phyloP scores from a whole-genome alignment of 768 basidiomycete genomes.

The Boletus rubropictus region DNA sequence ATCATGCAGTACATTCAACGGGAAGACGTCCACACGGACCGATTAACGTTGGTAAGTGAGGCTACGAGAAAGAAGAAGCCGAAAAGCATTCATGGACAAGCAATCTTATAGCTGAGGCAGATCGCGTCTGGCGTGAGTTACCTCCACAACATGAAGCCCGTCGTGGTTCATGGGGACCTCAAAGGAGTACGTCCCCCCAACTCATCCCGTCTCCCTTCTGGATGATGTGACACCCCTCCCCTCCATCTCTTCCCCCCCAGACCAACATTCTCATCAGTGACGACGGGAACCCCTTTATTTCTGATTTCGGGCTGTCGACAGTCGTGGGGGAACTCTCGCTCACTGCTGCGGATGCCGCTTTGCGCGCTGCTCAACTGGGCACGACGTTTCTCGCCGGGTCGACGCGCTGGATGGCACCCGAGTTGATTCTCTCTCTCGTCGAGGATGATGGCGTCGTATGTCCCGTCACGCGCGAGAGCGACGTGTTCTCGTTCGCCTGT shows the following conservation, averaged over 20 bases:
- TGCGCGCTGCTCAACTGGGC: slow-evolving; percentile 23
- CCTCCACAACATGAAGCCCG: slow-evolving; percentile 49
- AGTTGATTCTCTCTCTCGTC: slow-evolving; percentile 45
- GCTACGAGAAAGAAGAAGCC: neutral
- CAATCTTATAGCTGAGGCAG: slow-evolving; percentile 39
- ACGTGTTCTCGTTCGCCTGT: slow-evolving; percentile 57
- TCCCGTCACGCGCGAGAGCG: slow-evolving; percentile 45
- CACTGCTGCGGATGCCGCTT: slow-evolving; percentile 9
- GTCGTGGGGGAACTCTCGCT: slow-evolving; percentile 49
- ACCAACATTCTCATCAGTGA: slow-evolving; percentile 54
- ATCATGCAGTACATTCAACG: slow-evolving; percentile 44
- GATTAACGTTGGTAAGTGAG: slow-evolving; percentile 42
- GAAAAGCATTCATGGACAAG: neutral
- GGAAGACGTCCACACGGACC: slow-evolving; percentile 36
- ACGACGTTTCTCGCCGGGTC: slow-evolving; percentile 33
- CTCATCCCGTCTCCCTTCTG: neutral
- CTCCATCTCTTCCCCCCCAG: slow-evolving; percentile 26
- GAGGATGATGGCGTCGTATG: slow-evolving; percentile 40
- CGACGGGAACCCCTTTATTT: slow-evolving; percentile 47
- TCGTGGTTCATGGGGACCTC: slow-evolving; percentile 56
- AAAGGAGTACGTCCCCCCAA: slow-evolving; percentile 42
- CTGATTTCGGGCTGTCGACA: slow-evolving; percentile 58
- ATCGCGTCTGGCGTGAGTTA: slow-evolving; percentile 54
- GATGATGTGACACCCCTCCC: neutral
- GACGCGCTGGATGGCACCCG: slow-evolving; percentile 46